Base-by-base conservation (phyloP, 805 yeast genomes). In the Wickerhamomyces subpelliculosus region DNA sequence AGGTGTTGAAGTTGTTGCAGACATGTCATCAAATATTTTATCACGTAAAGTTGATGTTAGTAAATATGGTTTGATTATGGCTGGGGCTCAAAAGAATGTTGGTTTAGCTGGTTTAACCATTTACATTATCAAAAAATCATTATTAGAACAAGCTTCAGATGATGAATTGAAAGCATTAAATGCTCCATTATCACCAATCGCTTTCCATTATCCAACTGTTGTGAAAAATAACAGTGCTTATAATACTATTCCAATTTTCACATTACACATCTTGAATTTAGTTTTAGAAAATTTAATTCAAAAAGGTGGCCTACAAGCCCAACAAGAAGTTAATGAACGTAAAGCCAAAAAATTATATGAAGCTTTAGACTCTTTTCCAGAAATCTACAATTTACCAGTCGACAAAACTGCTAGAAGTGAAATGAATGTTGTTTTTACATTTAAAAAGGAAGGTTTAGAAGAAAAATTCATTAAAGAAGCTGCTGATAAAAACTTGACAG, bases 61-160 rank as follows among this genome's bases (percentile, higher is more conserved):
- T 39, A 80, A 85, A 61, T 90, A 76, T 56, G 97, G 96, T 36
- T 67, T 88, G 21, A 80, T 93, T 44, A 80, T 89, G 76, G 98
- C 96, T 16, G 99, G 99, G 45, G 99, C 97, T 21, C 99, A 93
- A 65, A 93, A 93, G 65, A 93, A 93, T 61, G 87, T 93, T 56
- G 98, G 99, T 39, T 68, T 93, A 55, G 97, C 99, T 9, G 98
- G 99, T 27, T 75, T 93, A 47, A 83, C 97, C 13, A 72, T 93
- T 45, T 90, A 88, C 61, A 90, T 93, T 52, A 80, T 89, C 62
- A 87, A 85, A 63, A 90, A 88, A 60, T 56, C 80, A 1, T 70
- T 93, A 39, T 64, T 93, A 21, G 83, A 78, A 21, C 77, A 77
- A 46, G 78, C 87, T 4, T 49, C 76, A 3, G 84, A 78, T 46